Evolutionary conservation across 169 alveolate species (phyloP), one percentile per base, ranked within the genome.

Genomic region (Eimeria praecox): DNA sequence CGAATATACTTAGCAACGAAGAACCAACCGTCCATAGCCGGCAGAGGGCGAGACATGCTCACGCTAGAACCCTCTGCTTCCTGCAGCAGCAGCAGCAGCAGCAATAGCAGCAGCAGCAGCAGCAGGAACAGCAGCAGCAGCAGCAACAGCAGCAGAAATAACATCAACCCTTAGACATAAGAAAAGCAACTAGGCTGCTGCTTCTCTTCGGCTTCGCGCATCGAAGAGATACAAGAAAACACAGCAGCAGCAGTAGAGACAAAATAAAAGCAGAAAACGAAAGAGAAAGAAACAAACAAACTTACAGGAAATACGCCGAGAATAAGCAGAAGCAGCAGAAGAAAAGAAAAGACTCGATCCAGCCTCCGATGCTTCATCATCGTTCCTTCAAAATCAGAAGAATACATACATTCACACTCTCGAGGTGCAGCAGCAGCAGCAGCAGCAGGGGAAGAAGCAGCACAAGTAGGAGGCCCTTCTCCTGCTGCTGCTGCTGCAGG

Each of bases 11-110:
- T 91, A 18, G 85, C 75, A 62, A 91, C 82, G 69, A 62, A 75
- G 49, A 71, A 91, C 95, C 95, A 91, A 12, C 42, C 80, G 35
- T 91, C 95, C 95, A 91, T 91, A 40, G 35, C 46, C 6, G 95
- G 95, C 46, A 91, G 80, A 22, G 95, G 95, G 30, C 95, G 78
- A 22, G 95, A 83, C 90, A 91, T 38, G 24, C 66, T 80, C 42
- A 42, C 44, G 44, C 66, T 42, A 2, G 89, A 80, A n/a, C 66
- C 0, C n/a, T 40, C 0, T 1, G 40, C 89, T 9, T 24, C 89
- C 89, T 44, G 10, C 0, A 42, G 40, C 42, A 22, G 49, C 42
- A 69, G 82, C 82, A 69, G 44, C 40, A n/a, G 14, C 42, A 69
- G 42, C 14, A 69, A 22, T 2, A 69, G 22, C 82, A 69, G 44